These are phyloP conservation scores for Pythium periplocum DNA, from an alignment of 352 stramenopile species.

Conservation along the genomic window DNA sequence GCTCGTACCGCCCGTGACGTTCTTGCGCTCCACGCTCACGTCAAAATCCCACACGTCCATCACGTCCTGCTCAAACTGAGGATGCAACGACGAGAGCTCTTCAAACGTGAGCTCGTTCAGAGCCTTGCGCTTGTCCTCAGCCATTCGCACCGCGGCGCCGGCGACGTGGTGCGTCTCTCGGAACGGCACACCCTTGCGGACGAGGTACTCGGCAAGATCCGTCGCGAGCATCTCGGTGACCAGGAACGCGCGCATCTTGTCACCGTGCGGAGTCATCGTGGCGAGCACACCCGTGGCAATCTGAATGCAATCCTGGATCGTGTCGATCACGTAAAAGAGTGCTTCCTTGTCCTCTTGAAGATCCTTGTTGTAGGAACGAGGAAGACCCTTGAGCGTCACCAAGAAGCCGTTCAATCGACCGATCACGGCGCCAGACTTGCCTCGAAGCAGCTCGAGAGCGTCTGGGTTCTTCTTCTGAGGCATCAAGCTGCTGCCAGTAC, in stretches of 20 bases:
- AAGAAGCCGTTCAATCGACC: constrained; percentile 94
- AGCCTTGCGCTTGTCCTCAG: constrained; percentile 84
- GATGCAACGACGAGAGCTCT: constrained; percentile 85
- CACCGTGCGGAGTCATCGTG: constrained; percentile 94
- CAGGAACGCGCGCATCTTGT: constrained; percentile 93
- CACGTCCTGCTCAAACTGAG: constrained; percentile 88
- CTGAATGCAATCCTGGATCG: constrained; percentile 95
- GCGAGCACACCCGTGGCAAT: constrained; percentile 96
- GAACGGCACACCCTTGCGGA: constrained; percentile 98
- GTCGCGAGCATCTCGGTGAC: constrained; percentile 99
- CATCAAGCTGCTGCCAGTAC: constrained; percentile 98
- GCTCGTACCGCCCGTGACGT: constrained; percentile 80
- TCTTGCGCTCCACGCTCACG: constrained; percentile 88
- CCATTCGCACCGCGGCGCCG: constrained; percentile 90
- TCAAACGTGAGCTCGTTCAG: constrained; percentile 87
- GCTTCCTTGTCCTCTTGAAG: constrained; percentile 99
- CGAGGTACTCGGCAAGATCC: constrained; percentile 98
- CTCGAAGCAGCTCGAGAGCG: constrained; percentile 96
- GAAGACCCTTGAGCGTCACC: constrained; percentile 95
- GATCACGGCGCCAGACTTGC: constrained; percentile 95
- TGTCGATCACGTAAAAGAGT: constrained; percentile 97
- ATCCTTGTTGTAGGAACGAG: constrained; percentile 99
- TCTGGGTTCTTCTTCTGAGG: constrained; percentile 99
- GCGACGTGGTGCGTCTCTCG: constrained; percentile 99
- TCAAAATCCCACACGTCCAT: constrained; percentile 89